Conservation (phyloP, 495 filamentous ascomycete species). For the Staphylotrichum longicolle region DNA sequence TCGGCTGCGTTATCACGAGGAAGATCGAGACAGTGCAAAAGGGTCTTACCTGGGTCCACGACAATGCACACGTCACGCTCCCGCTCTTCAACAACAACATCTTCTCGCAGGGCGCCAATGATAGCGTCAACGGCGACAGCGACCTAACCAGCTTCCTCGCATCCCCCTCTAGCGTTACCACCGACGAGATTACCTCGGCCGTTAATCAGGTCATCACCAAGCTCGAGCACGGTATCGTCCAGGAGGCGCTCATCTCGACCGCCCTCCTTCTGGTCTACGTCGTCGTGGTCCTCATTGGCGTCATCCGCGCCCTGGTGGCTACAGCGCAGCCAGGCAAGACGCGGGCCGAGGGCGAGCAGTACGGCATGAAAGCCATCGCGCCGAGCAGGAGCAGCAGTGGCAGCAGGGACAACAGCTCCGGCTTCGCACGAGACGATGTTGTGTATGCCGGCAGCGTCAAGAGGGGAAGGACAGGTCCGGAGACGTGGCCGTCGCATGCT, state of each 20-base stretch:
- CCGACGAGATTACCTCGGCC: conserved; percentile 77
- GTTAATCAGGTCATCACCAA: conserved; percentile 62
- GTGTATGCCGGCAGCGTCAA: conserved; percentile 32
- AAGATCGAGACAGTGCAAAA: conserved; percentile 74
- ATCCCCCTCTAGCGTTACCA: conserved; percentile 61
- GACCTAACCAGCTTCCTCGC: conserved; percentile 71
- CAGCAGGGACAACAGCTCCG: conserved; percentile 5
- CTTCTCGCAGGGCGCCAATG: conserved; percentile 75
- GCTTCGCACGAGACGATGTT: conserved; percentile 15
- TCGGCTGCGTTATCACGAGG: conserved; percentile 72
- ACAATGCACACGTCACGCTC: conserved; percentile 80
- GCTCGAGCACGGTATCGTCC: conserved; percentile 61
- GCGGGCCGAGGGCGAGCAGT: conserved; percentile 49
- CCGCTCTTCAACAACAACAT: conserved; percentile 74
- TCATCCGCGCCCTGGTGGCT: conserved; percentile 60
- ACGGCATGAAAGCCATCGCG: conserved; percentile 17
- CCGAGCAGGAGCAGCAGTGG: neutral
- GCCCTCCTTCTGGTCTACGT: conserved; percentile 72
- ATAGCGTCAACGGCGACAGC: conserved; percentile 56
- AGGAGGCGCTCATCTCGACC: conserved; percentile 73
- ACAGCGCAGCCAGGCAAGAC: conserved; percentile 51
- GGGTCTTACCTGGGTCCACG: conserved; percentile 83
- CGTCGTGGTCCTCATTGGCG: conserved; percentile 68
- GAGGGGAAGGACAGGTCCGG: conserved; percentile 18
- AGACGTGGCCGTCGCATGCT: conserved; percentile 27